Evolutionary conservation across 768 basidiomycete genomes (phyloP).

Genomic region (Guyanaporus albipodus): DNA sequence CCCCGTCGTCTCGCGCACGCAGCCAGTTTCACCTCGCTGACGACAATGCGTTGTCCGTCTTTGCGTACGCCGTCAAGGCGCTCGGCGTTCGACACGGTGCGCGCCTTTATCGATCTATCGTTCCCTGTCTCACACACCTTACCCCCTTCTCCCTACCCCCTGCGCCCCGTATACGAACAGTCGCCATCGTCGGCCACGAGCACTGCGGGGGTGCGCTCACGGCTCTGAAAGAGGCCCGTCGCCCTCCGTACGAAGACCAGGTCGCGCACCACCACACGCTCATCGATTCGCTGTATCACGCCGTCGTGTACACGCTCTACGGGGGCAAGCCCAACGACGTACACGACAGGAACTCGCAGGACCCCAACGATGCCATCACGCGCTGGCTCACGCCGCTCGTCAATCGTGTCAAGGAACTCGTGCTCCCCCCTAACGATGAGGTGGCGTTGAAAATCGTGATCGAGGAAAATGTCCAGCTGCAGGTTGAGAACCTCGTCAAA

Average conservation of each 20-base stretch:
- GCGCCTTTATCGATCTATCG: constrained; percentile 30
- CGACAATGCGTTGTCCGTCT: constrained; percentile 61
- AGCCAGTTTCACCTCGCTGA: constrained; percentile 75
- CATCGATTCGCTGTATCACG: constrained; percentile 16
- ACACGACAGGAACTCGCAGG: constrained; percentile 19
- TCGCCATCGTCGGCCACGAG: constrained; percentile 78
- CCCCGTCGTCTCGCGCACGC: neutral
- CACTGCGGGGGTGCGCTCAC: constrained; percentile 74
- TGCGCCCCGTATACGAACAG: constrained; percentile 43
- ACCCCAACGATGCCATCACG: constrained; percentile 47
- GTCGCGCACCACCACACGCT: constrained; percentile 7
- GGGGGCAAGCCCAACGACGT: constrained; percentile 26
- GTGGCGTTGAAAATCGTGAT: constrained; percentile 36
- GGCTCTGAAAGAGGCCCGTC: constrained; percentile 10
- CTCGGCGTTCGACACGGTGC: constrained; percentile 72
- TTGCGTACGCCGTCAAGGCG: constrained; percentile 66
- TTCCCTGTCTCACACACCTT: neutral
- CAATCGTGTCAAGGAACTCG: constrained; percentile 41
- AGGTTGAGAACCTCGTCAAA: constrained; percentile 16
- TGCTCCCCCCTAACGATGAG: constrained; percentile 25
- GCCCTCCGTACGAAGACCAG: neutral
- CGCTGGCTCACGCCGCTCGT: constrained; percentile 73
- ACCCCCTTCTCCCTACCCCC: constrained; percentile 13
- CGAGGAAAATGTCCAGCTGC: constrained; percentile 56
- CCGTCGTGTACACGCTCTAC: neutral